phyloP scores from a whole-genome alignment of 139 green algal species.

The Trebouxia sp. region DNA sequence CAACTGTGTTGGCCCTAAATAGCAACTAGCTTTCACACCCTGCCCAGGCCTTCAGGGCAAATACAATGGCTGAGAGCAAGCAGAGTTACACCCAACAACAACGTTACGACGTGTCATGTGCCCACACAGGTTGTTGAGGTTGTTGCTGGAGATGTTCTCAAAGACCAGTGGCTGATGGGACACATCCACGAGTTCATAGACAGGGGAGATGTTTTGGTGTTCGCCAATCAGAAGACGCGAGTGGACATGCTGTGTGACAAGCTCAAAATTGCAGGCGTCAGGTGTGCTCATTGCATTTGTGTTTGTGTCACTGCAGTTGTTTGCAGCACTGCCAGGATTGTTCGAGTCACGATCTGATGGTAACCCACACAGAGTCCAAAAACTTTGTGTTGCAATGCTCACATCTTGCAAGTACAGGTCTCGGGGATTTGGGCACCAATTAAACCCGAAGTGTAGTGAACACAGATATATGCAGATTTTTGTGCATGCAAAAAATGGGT shows the following conservation, averaged over 20 bases:
- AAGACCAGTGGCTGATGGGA: conserved; percentile 76
- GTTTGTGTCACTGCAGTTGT: not conserved
- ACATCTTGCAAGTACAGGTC: no score
- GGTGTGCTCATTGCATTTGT: conserved; percentile 4
- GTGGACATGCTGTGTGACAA: conserved; percentile 77
- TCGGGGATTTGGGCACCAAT: no score
- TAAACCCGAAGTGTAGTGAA: no score
- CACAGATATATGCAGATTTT: no score
- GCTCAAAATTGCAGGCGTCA: conserved; percentile 48
- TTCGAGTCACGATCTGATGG: not conserved
- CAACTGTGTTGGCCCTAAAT: no score
- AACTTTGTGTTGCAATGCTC: not conserved
- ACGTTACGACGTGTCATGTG: no score
- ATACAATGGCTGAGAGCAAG: no score
- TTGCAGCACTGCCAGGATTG: not conserved
- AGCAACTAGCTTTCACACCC: no score
- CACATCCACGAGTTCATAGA: conserved; percentile 74
- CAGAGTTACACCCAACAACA: no score
- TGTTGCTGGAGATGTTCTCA: conserved; percentile 62
- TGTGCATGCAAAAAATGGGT: no score
- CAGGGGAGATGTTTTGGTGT: conserved; percentile 92
- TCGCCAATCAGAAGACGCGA: conserved; percentile 71
- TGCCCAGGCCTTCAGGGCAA: no score
- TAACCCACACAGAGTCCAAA: not conserved
- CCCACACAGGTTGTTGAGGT: conserved; percentile 64